A percentile compares a stretch with the other conserved stretches of the same genome.
phyloP scores from a whole-genome alignment of 2,329 filamentous ascomycete genomes.

The Ascochyta koolunga region DNA sequence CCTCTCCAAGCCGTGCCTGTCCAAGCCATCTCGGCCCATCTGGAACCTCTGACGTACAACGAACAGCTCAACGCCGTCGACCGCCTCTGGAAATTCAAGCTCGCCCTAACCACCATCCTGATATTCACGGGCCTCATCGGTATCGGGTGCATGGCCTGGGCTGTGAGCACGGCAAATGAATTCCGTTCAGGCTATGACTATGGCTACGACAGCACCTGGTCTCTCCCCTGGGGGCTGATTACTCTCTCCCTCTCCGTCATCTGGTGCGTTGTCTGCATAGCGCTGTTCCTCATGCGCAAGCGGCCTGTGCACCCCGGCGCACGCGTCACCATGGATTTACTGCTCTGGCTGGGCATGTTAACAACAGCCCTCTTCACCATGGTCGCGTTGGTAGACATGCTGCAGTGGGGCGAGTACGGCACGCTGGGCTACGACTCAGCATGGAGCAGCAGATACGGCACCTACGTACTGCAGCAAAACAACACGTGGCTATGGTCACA shows the following conservation, averaged over 20 bases:
- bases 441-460: slow-evolving; percentile 19
- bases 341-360: slow-evolving; percentile 45
- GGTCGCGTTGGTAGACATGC: slow-evolving; percentile 17
- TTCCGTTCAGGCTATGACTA: slow-evolving; percentile 10
- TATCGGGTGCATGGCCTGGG: slow-evolving; percentile 39
- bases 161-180: slow-evolving; percentile 8
- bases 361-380: slow-evolving; percentile 36
- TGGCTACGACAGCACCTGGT: slow-evolving; percentile 21
- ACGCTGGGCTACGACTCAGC: slow-evolving; percentile 8
- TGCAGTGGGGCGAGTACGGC: slow-evolving; percentile 31
- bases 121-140: slow-evolving; percentile 39
- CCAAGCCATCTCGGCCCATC: slow-evolving; percentile 1
- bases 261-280: slow-evolving; percentile 37
- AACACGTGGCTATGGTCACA: slow-evolving; percentile 41
- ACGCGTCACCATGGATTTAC: slow-evolving; percentile 43
- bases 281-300: slow-evolving; percentile 34
- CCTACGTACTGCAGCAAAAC: slow-evolving; percentile 33
- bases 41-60: slow-evolving; percentile 22
- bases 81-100: slow-evolving; percentile 42
- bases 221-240: slow-evolving; percentile 33
- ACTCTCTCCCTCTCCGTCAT: slow-evolving; percentile 40
- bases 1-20: not conserved
- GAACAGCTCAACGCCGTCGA: slow-evolving; percentile 37
- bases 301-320: slow-evolving; percentile 42
- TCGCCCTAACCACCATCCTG: slow-evolving; percentile 26